Evolutionary conservation across 2,329 filamentous ascomycete genomes (phyloP), one percentile per base, ranked within the genome.

Genomic region (Fusarium pseudocircinatum): DNA sequence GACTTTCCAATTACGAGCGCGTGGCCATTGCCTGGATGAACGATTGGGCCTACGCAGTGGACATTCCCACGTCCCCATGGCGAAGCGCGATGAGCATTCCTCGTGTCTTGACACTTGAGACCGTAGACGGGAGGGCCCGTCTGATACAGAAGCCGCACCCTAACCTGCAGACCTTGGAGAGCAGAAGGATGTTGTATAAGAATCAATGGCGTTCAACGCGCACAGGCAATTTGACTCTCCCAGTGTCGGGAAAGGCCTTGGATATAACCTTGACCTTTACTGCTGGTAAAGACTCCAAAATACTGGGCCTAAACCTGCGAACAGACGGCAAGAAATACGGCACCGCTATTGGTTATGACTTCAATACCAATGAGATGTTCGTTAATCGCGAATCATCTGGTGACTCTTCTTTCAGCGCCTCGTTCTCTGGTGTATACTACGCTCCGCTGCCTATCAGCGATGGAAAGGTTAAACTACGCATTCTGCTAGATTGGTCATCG

Each of bases 111-210:
- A 49, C 46, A 7, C 46, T 49, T n/a, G 46, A 49, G 9, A 32
- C 46, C 15, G 7, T 49, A 0, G 28, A 32, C 11, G 46, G 28
- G 7, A 18, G 28, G 2, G 46, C 46, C 0, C 46, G 46, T 3
- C 46, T 49, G 7, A 49, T 49, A 9, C 46, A 49, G 22, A 49
- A 49, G 46, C 46, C 46, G 4, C 46, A 49, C 0, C 15, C 28
- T 4, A 49, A 49, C 3, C 28, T 49, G 11, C 28, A 49, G 13
- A 7, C 22, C 0, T n/a, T 49, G 22, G 46, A 49, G 22, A n/a
- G 46, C 14, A n/a, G 1, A 18, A 9, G 22, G 7, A 32, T 13
- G 4, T 1, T 49, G 46, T 49, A 49, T n/a, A 49, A 49, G 11
- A 32, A 49, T 3, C 46, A 49, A 0, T 49, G 46, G 46, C 28